Evolutionary conservation across 1,284 basidiomycete species (phyloP).

Genomic region (Vanrija sp.): DNA sequence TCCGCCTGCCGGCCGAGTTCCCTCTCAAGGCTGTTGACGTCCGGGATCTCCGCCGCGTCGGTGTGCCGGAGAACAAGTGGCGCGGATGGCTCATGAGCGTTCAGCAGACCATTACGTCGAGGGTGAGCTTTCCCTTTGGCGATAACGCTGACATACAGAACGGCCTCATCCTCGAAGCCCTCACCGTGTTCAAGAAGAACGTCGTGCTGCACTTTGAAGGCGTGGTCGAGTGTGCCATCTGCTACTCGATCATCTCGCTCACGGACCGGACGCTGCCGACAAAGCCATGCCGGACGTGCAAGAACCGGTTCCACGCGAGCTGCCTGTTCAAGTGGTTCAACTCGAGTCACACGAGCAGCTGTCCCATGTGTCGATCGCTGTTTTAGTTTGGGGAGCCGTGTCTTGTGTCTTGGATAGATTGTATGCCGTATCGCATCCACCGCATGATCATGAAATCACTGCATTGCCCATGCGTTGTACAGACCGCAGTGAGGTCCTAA

Average conservation of each 20-base stretch:
- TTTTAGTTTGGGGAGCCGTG: constrained; percentile 39
- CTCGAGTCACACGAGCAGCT: constrained; percentile 75
- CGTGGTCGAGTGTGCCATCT: constrained; percentile 89
- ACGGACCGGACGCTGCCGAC: constrained; percentile 83
- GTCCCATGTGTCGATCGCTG: constrained; percentile 74
- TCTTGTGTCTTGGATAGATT: no score
- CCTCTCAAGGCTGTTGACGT: constrained; percentile 86
- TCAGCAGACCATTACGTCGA: constrained; percentile 83
- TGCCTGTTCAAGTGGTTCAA: constrained; percentile 97
- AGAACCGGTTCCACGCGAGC: constrained; percentile 88
- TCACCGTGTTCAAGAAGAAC: constrained; percentile 94
- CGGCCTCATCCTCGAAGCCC: constrained; percentile 82
- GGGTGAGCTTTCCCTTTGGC: constrained; percentile 55
- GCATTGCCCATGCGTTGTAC: background rate
- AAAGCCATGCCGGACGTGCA: constrained; percentile 91
- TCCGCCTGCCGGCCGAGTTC: constrained; percentile 85
- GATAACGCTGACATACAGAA: constrained; percentile 56
- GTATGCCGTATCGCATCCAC: no score
- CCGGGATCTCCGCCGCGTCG: constrained; percentile 75
- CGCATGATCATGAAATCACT: constrained; percentile 1
- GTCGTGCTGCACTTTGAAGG: constrained; percentile 87
- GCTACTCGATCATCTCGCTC: constrained; percentile 92
- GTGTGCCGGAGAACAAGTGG: constrained; percentile 88
- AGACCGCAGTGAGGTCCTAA: background rate
- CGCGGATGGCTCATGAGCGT: constrained; percentile 89